Evolutionary conservation across 2,329 filamentous ascomycete genomes (phyloP).

Genomic region (Aspergillus quadrilineatus): DNA sequence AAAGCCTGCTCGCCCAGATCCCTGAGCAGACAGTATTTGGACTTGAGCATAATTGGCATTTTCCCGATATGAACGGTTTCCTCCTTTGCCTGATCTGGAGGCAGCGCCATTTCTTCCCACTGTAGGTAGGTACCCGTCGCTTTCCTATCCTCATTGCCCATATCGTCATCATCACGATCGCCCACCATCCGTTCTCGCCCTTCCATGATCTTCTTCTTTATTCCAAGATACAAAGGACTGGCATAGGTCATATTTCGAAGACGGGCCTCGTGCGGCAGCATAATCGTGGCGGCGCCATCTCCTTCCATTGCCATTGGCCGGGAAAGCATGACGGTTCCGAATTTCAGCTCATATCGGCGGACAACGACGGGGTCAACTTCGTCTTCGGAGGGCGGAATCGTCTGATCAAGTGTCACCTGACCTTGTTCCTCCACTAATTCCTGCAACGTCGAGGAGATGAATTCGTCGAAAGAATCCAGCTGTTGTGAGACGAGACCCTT

Average conservation of each 20-base stretch:
- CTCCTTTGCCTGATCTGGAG: conserved; percentile 57
- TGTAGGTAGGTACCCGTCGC: conserved; percentile 44
- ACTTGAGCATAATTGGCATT: conserved; percentile 97
- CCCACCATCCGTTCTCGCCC: conserved; percentile 75
- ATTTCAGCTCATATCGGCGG: conserved; percentile 91
- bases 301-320: conserved; percentile 90
- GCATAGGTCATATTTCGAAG: conserved; percentile 95
- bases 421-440: conserved; percentile 92
- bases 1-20: conserved; percentile 80
- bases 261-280: conserved; percentile 92
- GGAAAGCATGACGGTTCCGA: conserved; percentile 84
- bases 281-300: conserved; percentile 79
- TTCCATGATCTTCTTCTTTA: conserved; percentile 79
- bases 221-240: conserved; percentile 83
- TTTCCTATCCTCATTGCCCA: conserved; percentile 53
- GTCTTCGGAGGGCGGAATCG: conserved; percentile 71
- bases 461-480: conserved; percentile 97
- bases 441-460: conserved; percentile 90
- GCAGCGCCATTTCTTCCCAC: conserved; percentile 48
- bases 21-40: conserved; percentile 87
- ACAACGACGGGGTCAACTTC: conserved; percentile 75
- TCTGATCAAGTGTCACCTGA: conserved; percentile 88
- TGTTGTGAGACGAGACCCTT: conserved; percentile 97
- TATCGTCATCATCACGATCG: conserved; percentile 61
- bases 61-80: conserved; percentile 89